Evolutionary conservation across 2,329 filamentous ascomycete genomes (phyloP), one percentile per base, ranked within the genome.

Genomic region (Waltergamsia citrina): DNA sequence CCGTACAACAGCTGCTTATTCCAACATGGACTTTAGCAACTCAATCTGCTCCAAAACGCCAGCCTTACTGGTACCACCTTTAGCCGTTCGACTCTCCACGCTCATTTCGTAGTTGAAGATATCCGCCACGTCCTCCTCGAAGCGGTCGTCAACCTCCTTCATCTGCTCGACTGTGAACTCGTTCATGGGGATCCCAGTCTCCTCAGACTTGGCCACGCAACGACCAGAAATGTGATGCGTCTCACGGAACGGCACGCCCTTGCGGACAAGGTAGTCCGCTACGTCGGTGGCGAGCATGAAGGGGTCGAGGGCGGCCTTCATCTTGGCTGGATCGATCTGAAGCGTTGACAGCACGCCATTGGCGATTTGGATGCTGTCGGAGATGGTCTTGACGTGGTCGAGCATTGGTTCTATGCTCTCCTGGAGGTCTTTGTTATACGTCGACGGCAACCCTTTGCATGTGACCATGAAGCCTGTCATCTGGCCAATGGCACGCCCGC

Each of bases 371-470:
- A 93, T 71, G 50, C 81, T 86, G 64, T 93, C 82, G 37, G 71
- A 72, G 41, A 92, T 70, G 6, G 85, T 90, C 69, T 87, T 84
- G 57, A 88, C 74, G 53, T 80, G 75, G 56, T 93, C 85, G 32
- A 94, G 73, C 60, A 92, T 74, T 10, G 81, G 80, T 65, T 90
- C 81, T 41, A 85, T 80, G 36, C 75, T 80, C 59, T 93, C 85
- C 59, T 93, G 85, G 18, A 92, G 60, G 55, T 92, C 85, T 60
- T 92, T 93, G 67, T 92, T 88, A 67, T 90, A 92, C 4, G 82
- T 86, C 22, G 73, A 81, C 3, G 83, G 83, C 23, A 88, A 72
- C 34, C 81, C 81, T 53, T 69, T 69, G 36, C 62, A 68, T 29
- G 77, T 84, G 61, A 77, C 78, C 70, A 84, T 38, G 15, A 32